A percentile compares a stretch with the other conserved stretches of the same genome.
Conservation (phyloP, 2,329 filamentous ascomycete species). For the Exophiala aquamarina region DNA sequence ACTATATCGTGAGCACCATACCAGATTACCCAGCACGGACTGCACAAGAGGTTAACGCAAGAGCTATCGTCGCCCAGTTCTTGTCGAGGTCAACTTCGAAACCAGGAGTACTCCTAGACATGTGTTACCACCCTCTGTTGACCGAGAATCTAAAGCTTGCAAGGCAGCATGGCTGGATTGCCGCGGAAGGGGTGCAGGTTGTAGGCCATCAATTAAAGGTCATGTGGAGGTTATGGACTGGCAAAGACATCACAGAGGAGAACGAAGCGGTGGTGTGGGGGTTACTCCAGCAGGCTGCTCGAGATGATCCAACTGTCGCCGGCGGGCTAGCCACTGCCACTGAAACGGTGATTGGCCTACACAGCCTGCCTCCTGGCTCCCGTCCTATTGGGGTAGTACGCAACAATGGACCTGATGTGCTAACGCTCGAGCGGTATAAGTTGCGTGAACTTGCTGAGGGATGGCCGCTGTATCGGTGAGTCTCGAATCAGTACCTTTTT, state of each 20-base stretch:
- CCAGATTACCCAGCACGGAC: slow-evolving; percentile 9
- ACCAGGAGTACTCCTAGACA: slow-evolving; percentile 9
- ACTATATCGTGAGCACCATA: slow-evolving; percentile 12
- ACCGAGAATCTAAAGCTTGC: slow-evolving; percentile 10
- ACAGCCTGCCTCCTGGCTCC: slow-evolving; percentile 15
- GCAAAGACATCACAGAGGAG: slow-evolving; percentile 3
- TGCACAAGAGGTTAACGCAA: slow-evolving; percentile 6
- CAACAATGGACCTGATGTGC: slow-evolving; percentile 48
- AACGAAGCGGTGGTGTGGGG: slow-evolving; percentile 5
- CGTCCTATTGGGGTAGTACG: slow-evolving; percentile 29
- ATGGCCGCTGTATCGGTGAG: slow-evolving; percentile 49
- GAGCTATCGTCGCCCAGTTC: slow-evolving; percentile 5
- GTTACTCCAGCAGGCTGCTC: slow-evolving; percentile 3
- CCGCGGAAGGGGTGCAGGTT: slow-evolving; percentile 11
- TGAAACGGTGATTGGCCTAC: slow-evolving; percentile 7
- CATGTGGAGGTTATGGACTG: slow-evolving; percentile 11
- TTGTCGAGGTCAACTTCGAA: slow-evolving; percentile 1
- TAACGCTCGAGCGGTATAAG: slow-evolving; percentile 48
- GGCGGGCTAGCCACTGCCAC: background rate
- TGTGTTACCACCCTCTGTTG: slow-evolving; percentile 12
- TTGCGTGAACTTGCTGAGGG: slow-evolving; percentile 51
- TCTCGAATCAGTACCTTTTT: too few species aligned
- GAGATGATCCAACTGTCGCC: slow-evolving; percentile 6
- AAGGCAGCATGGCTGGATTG: slow-evolving; percentile 10
- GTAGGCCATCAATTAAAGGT: slow-evolving; percentile 10